Evolutionary conservation across 495 filamentous ascomycete genomes (phyloP).

Genomic region (Neurospora sp.): DNA sequence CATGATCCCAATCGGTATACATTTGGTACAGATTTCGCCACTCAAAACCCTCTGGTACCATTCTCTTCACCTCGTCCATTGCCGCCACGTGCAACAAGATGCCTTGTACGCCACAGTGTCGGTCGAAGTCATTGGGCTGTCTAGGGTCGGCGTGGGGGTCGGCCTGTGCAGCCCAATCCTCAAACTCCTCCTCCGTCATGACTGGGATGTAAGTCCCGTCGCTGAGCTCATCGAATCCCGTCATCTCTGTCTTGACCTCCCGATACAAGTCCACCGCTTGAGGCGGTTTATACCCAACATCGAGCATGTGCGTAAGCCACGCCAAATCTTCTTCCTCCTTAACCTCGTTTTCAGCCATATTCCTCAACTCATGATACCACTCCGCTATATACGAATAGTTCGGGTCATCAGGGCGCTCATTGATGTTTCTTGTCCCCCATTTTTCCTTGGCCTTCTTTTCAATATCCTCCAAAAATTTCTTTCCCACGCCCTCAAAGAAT

Average conservation of each 20-base stretch:
- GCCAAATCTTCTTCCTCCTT: background rate
- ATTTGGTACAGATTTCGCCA: background rate
- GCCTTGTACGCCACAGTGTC: background rate
- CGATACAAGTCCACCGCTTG: background rate
- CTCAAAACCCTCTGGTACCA: background rate
- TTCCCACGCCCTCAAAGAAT: background rate
- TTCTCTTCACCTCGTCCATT: background rate
- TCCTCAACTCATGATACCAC: background rate
- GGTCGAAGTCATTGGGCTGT: background rate
- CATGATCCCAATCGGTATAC: background rate
- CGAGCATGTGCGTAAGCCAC: background rate
- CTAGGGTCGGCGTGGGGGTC: background rate
- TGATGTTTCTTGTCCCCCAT: background rate
- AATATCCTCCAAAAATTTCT: background rate
- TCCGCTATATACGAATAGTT: background rate
- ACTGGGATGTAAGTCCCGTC: background rate
- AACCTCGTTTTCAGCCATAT: background rate
- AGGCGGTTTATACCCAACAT: background rate
- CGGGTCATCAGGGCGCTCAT: background rate
- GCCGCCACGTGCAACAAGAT: background rate
- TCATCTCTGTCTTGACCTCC: background rate
- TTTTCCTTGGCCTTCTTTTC: background rate
- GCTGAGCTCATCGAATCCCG: background rate
- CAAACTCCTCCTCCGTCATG: background rate
- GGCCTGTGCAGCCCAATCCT: background rate